Evolutionary conservation across 768 basidiomycete genomes (phyloP).

Genomic region (Lactarius hatsudake): DNA sequence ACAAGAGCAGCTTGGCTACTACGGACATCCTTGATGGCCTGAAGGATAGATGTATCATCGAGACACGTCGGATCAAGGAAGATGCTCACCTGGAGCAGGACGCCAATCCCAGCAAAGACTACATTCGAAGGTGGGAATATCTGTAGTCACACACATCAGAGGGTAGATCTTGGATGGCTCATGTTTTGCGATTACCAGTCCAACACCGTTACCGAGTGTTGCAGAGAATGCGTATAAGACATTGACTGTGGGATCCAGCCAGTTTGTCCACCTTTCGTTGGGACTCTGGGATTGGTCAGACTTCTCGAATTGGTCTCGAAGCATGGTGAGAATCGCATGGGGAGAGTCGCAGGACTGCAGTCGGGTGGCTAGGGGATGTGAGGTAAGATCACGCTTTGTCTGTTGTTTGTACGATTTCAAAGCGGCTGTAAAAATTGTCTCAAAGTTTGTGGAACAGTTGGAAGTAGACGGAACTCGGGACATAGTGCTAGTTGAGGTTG

Average conservation of each 20-base stretch:
- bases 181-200: neutral
- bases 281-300: neutral
- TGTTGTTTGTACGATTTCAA: neutral
- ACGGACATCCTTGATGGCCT: neutral
- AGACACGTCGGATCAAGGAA: neutral
- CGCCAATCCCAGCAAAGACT: neutral
- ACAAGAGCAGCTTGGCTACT: neutral
- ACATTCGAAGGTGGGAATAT: neutral
- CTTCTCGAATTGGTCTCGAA: neutral
- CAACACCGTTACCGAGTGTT: neutral
- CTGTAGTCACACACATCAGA: neutral
- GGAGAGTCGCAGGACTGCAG: neutral
- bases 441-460: neutral
- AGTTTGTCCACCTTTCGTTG: neutral
- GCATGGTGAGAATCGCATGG: neutral
- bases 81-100: neutral
- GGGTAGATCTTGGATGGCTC: neutral
- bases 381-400: neutral
- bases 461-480: neutral
- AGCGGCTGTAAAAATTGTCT: neutral
- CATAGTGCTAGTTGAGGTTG: neutral
- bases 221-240: neutral
- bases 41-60: neutral
- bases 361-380: neutral
- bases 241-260: neutral